Evolutionary conservation across 129 eudicot species (phyloP).

Genomic region (Sambucus nigra): DNA sequence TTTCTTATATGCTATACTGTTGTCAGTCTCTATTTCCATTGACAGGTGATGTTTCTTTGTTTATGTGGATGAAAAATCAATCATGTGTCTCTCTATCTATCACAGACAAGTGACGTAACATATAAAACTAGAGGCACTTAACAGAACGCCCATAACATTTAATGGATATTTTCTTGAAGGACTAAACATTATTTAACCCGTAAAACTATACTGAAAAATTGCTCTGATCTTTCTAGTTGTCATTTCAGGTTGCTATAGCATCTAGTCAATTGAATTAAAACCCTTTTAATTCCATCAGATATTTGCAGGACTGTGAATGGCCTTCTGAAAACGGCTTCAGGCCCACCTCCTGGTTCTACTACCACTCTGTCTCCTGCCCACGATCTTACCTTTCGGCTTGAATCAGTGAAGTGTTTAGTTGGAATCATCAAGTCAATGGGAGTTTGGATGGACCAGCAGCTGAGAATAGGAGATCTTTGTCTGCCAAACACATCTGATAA

Average conservation of each 20-base stretch:
- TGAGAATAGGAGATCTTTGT: slow-evolving; percentile 60
- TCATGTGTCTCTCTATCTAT: slow-evolving; percentile 6
- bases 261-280: slow-evolving; percentile 31
- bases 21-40: not conserved
- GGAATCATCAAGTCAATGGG: slow-evolving; percentile 85
- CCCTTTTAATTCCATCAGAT: slow-evolving; percentile 76
- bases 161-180: not conserved
- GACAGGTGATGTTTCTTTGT: not conserved
- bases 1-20: not conserved
- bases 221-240: not conserved
- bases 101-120: too few relatives aligned
- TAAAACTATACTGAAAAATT: not conserved
- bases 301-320: slow-evolving; percentile 98
- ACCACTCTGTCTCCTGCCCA: slow-evolving; percentile 83
- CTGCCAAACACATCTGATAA: slow-evolving; percentile 37
- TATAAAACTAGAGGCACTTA: too few relatives aligned
- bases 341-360: slow-evolving; percentile 94
- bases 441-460: slow-evolving; percentile 92
- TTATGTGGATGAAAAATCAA: not conserved
- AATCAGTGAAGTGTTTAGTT: slow-evolving; percentile 89
- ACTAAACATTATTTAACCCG: too few relatives aligned
- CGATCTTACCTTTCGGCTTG: slow-evolving; percentile 84
- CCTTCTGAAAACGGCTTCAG: slow-evolving; percentile 91
- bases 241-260: slow-evolving; percentile 14
- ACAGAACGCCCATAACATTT: too few relatives aligned